These are phyloP conservation scores for Ophiocordyceps camponoti-rufipedis DNA, from an alignment of 2,329 filamentous ascomycete species.

Conservation along the genomic window DNA sequence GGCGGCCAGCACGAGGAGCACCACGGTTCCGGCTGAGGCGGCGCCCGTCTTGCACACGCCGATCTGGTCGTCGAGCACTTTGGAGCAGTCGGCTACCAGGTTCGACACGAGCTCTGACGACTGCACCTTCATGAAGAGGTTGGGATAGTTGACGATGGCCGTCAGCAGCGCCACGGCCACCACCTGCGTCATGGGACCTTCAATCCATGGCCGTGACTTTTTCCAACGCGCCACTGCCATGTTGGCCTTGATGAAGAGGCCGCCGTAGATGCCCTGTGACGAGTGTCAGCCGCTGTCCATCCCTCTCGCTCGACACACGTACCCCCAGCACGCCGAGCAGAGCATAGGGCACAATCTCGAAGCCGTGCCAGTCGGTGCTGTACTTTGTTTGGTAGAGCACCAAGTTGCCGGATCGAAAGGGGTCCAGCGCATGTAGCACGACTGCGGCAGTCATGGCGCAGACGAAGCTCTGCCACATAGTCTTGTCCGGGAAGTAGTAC, in stretches of 20 bases:
- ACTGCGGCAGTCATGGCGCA: conserved; percentile 90
- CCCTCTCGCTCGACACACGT: not conserved
- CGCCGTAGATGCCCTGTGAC: conserved; percentile 63
- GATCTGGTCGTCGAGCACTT: conserved; percentile 73
- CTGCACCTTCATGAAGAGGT: conserved; percentile 86
- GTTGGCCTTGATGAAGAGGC: conserved; percentile 97
- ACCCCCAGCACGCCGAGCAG: conserved; percentile 72
- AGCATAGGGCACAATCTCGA: conserved; percentile 85
- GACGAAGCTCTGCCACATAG: conserved; percentile 95
- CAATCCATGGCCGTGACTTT: conserved; percentile 70
- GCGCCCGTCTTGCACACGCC: conserved; percentile 60
- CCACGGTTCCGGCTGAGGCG: conserved; percentile 59
- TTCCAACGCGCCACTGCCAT: conserved; percentile 85
- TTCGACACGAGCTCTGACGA: conserved; percentile 99
- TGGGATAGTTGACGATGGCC: conserved; percentile 84
- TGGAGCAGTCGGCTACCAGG: conserved; percentile 74
- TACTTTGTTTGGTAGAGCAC: conserved; percentile 99
- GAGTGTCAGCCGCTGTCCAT: not conserved
- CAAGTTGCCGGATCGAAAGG: conserved; percentile 86
- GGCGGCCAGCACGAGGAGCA: conserved; percentile 64
- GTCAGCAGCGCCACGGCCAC: conserved; percentile 56
- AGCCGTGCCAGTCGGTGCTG: conserved; percentile 94
- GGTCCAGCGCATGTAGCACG: conserved; percentile 88
- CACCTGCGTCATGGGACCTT: conserved; percentile 70
- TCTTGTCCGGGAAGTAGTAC: conserved; percentile 89